Percentiles rank a stretch among this genome's conserved stretches.
Evolutionary conservation across 179 eudicot genomes (phyloP).

Genomic region (Amaranthus tricolor): DNA sequence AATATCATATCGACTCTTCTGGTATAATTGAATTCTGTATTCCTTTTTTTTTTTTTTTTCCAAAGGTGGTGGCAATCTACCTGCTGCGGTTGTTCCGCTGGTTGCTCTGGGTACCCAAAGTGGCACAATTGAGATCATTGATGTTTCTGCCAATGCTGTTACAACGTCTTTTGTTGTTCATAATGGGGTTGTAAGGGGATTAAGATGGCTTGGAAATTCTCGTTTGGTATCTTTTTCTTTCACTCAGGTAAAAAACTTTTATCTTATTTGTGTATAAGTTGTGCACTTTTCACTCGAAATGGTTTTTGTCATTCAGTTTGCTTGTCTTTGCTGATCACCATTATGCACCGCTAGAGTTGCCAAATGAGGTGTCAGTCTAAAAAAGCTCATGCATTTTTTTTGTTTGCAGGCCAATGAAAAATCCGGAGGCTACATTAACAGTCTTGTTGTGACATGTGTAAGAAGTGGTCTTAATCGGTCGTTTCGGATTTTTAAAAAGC

Average conservation of each 20-base stretch:
- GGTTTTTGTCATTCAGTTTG: conserved; percentile 9
- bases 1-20: conserved; percentile 1
- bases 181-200: conserved; percentile 71
- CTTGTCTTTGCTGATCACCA: conserved; percentile 13
- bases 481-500: conserved; percentile 91
- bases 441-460: conserved; percentile 85
- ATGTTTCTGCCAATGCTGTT: conserved; percentile 91
- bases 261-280: neutral
- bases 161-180: conserved; percentile 87
- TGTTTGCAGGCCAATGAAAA: conserved; percentile 72
- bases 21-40: conserved; percentile 7
- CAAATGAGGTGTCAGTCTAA: conserved; percentile 5
- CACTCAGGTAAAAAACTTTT: conserved; percentile 50
- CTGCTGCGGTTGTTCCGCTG: conserved; percentile 94
- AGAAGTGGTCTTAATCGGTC: conserved; percentile 91
- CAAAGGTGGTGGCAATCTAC: conserved; percentile 96
- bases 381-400: conserved; percentile 20
- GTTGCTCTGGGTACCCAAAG: conserved; percentile 96
- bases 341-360: conserved; percentile 3
- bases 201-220: conserved; percentile 98
- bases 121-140: conserved; percentile 82
- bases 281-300: conserved; percentile 8
- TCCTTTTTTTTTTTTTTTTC: neutral
- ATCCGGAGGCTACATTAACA: conserved; percentile 79
- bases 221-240: conserved; percentile 92